These are phyloP conservation scores for Taxawa tesnikishii DNA, from an alignment of 2,329 filamentous ascomycete genomes.

Conservation along the genomic window DNA sequence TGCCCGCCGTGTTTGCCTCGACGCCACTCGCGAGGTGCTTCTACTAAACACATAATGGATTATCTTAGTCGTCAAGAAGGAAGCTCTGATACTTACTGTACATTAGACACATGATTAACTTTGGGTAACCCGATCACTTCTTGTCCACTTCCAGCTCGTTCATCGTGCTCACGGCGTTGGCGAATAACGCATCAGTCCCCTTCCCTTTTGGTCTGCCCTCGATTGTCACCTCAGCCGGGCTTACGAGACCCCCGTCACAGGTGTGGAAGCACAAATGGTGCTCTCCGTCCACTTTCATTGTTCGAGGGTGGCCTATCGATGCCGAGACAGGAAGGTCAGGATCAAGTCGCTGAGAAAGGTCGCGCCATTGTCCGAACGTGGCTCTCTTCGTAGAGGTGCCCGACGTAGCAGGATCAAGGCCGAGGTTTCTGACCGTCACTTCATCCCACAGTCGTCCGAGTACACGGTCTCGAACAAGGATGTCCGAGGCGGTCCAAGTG, in stretches of 20 bases:
- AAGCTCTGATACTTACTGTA: no score
- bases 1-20: no score
- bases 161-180: no score
- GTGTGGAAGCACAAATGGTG: slow-evolving; percentile 3
- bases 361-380: slow-evolving; percentile 3
- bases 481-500: slow-evolving; percentile 39
- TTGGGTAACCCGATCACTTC: no score
- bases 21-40: no score
- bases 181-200: no score
- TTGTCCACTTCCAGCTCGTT: no score
- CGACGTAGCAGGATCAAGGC: not conserved
- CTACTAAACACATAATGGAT: no score
- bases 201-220: slow-evolving; percentile 4
- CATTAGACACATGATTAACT: no score
- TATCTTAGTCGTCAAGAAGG: no score
- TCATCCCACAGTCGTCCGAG: slow-evolving; percentile 56
- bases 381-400: not conserved
- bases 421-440: no score
- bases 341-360: slow-evolving; percentile 2
- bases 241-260: slow-evolving; percentile 1
- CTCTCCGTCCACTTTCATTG: slow-evolving; percentile 1
- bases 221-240: slow-evolving; percentile 2
- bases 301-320: not conserved
- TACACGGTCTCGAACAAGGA: slow-evolving; percentile 45
- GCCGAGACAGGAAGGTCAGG: not conserved